Base-by-base conservation (phyloP, 1,284 basidiomycete genomes). In the Boletus semigastroideus region DNA sequence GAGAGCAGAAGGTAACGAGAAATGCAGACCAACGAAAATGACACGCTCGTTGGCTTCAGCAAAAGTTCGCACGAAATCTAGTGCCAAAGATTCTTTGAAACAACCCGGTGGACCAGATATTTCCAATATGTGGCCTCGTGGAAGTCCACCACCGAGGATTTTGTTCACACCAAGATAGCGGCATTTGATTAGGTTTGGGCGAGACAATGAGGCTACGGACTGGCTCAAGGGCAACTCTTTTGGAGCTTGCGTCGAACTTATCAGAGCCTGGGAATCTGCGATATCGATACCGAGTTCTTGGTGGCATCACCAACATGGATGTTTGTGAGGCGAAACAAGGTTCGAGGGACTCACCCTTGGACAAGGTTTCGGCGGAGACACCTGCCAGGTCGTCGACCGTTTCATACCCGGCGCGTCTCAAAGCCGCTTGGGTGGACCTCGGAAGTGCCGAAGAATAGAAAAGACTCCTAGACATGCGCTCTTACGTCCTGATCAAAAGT, bases 91-190 rank as follows among this genome's bases (percentile, higher is more conserved):
- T 54, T 85, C 84, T 59, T 86, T 89, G 12, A 78, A 76, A 43
- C 78, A 78, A 39, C 87, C 87, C 1, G 87, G 87, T 34, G 87
- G 84, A 1, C 87, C 87, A 42, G 84, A 86, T 60, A 90, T 70
- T 69, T 90, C 87, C 33, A 90, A 71, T 54, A 88, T 74, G 55
- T 78, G 74, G 11, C 86, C 84, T 53, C 72, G 74, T 46, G 71
- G 69, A 44, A 90, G 65, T 13, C 87, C 87, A 37, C 84, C 85
- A 34, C 69, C 75, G 9, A 90, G 73, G 4, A 88, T 63, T 25
- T 67, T 67, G 57, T 90, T 84, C 19, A 87, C 67, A 20, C 79
- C 73, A 3, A 63, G 53, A 60, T 76, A 81, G n/a, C 66, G 69
- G 56, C 64, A 71, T 52, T 52, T 40, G 42, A 52, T 67, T 53